Evolutionary conservation across 306 rosid genomes (phyloP).

Genomic region (Dalbergia cochinchinensis): DNA sequence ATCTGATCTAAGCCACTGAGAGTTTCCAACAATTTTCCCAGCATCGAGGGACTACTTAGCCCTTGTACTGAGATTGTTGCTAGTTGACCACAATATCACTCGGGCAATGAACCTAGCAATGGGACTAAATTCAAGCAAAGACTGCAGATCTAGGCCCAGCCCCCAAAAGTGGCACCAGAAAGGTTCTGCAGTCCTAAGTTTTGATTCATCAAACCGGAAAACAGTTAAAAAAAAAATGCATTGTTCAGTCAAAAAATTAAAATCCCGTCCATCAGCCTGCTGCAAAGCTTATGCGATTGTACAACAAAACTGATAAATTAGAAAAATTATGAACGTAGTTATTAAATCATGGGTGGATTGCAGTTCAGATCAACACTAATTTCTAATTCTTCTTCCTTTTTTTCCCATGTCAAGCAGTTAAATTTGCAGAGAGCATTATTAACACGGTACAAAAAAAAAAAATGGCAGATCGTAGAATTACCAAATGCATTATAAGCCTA

Average conservation of each 20-base stretch:
- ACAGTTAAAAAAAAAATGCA: too few species aligned
- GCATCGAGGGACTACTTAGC: not conserved
- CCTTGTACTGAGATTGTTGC: not conserved
- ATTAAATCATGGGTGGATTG: not conserved
- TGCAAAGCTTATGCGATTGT: not conserved
- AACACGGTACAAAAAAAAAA: not conserved
- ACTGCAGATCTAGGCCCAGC: conserved; percentile 3
- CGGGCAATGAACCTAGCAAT: not conserved
- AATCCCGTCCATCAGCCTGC: not conserved
- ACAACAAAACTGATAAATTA: too few species aligned
- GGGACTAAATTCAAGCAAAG: not conserved
- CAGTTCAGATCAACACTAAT: conserved; percentile 22
- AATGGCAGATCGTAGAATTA: conserved; percentile 26
- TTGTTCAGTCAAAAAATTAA: not conserved
- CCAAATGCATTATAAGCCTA: not conserved
- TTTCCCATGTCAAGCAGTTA: not conserved
- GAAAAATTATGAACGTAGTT: not conserved
- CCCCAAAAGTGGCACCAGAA: not conserved
- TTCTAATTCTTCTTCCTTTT: not conserved
- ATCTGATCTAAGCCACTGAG: not conserved
- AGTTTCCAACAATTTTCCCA: not conserved
- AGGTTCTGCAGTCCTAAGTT: not conserved
- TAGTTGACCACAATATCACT: not conserved
- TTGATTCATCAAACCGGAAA: conserved; percentile 3
- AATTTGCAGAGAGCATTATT: not conserved